Evolutionary conservation across 805 yeast genomes (phyloP).

Genomic region (Myxozyma neotropica): DNA sequence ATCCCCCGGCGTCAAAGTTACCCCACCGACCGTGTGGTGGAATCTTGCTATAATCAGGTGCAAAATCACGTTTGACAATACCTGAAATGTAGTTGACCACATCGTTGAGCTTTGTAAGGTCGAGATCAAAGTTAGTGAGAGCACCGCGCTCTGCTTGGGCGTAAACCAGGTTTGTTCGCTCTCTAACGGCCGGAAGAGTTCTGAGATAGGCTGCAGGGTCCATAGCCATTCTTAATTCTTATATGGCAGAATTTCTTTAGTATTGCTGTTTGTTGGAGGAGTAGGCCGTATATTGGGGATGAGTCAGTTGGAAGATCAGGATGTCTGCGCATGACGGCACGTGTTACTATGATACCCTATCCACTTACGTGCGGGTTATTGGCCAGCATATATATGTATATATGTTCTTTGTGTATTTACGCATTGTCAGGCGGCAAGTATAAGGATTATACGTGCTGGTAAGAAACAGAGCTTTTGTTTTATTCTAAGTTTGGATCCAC

Average conservation of each 20-base stretch:
- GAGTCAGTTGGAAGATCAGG: no score
- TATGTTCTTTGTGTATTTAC: no score
- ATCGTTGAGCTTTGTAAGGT: conserved; percentile 46
- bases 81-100: conserved; percentile 52
- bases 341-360: no score
- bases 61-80: conserved; percentile 52
- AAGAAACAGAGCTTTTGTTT: background rate
- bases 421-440: no score
- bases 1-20: conserved; percentile 59
- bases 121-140: conserved; percentile 51
- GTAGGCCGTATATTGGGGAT: background rate
- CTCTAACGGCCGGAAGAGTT: conserved; percentile 60
- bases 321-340: no score
- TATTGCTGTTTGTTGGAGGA: background rate
- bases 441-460: no score
- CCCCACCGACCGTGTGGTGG: conserved; percentile 74
- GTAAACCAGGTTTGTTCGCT: conserved; percentile 51
- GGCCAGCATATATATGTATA: no score
- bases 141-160: conserved; percentile 46
- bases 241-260: background rate
- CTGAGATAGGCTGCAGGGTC: conserved; percentile 44
- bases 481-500: no score
- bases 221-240: background rate
- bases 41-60: conserved; percentile 48
- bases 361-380: no score